Evolutionary conservation across 2,329 filamentous ascomycete species (phyloP).

Genomic region (Lachnellula arida): DNA sequence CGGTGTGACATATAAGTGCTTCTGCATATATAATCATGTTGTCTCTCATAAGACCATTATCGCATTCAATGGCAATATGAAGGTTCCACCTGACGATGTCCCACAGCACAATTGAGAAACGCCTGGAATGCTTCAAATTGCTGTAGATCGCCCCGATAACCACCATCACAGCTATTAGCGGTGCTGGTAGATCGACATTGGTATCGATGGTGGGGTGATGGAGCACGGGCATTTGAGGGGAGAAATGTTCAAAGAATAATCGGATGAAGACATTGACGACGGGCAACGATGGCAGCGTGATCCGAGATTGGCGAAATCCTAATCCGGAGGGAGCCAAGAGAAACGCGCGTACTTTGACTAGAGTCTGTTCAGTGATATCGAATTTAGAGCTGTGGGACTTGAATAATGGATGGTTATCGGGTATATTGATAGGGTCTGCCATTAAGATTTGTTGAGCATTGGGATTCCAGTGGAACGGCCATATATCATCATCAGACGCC

Average conservation of each 20-base stretch:
- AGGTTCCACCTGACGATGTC: conserved; percentile 25
- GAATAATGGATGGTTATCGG: conserved; percentile 15
- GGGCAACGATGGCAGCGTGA: conserved; percentile 19
- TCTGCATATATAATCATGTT: conserved; percentile 24
- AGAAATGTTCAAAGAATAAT: conserved; percentile 25
- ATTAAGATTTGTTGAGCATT: conserved; percentile 13
- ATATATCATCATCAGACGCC: conserved; percentile 22
- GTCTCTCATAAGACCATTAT: conserved; percentile 20
- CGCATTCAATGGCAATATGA: conserved; percentile 17
- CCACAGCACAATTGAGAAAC: conserved; percentile 22
- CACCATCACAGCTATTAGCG: conserved; percentile 22
- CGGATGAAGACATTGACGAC: conserved; percentile 24
- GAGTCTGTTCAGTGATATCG: conserved; percentile 22
- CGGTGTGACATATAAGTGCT: conserved; percentile 22
- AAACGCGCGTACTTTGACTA: conserved; percentile 14
- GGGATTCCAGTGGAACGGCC: conserved; percentile 24
- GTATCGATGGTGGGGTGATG: conserved; percentile 24
- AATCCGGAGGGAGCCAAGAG: conserved; percentile 10
- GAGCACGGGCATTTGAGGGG: conserved; percentile 24
- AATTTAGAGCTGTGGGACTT: conserved; percentile 17
- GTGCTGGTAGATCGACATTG: conserved; percentile 20
- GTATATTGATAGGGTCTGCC: conserved; percentile 16
- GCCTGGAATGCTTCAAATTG: conserved; percentile 19
- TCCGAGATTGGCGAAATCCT: conserved; percentile 11
- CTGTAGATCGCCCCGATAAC: conserved; percentile 24